Conservation (phyloP, 345 rosid genomes). For the Eucalyptus marginata region DNA sequence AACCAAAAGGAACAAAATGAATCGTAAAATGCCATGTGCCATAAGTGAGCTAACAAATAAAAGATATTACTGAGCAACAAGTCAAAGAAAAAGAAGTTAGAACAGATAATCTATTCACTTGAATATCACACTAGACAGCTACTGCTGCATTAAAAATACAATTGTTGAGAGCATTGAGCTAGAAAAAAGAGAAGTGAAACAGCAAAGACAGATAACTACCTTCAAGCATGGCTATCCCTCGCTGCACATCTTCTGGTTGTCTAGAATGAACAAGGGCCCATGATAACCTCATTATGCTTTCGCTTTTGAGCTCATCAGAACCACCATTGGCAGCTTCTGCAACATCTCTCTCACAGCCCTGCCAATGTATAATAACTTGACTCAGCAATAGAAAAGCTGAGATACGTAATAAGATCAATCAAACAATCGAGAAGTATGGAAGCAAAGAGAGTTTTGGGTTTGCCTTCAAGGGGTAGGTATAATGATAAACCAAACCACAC, state of each 20-base stretch:
- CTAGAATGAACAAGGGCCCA: conserved; percentile 89
- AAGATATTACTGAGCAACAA: not conserved
- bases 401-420: not conserved
- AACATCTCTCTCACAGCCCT: conserved; percentile 64
- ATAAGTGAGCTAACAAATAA: not conserved
- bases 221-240: conserved; percentile 87
- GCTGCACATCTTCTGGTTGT: conserved; percentile 47
- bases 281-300: conserved; percentile 56
- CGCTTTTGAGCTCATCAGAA: conserved; percentile 41
- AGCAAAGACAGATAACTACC: conserved; percentile 33
- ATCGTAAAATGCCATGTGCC: not conserved
- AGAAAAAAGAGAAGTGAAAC: not conserved
- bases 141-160: not conserved
- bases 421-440: not conserved
- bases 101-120: not conserved
- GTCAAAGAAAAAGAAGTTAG: not conserved
- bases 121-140: not conserved
- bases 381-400: not conserved
- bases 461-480: not conserved
- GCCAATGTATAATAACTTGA: not conserved
- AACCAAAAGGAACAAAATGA: not conserved
- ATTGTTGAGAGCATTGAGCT: not conserved
- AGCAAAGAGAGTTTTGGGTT: not conserved
- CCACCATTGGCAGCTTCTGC: conserved; percentile 30
- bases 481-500: not conserved